Percentiles rank a stretch among this genome's conserved stretches.
phyloP scores from a whole-genome alignment of 2,329 filamentous ascomycete genomes.

The Diaporthe velutina region DNA sequence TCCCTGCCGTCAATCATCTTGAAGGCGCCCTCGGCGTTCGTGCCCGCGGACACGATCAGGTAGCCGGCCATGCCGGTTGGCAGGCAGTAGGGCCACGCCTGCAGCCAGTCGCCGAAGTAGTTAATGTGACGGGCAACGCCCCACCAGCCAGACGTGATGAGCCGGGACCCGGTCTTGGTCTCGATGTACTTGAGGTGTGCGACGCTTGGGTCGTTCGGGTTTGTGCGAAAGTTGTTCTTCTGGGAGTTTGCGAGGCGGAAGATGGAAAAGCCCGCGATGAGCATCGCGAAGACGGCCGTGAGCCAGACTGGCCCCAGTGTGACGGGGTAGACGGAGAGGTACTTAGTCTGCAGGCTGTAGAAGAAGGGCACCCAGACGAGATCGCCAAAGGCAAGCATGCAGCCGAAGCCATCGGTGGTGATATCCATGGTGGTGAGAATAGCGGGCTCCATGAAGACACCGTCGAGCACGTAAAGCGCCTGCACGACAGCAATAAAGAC shows the following conservation, averaged over 20 bases:
- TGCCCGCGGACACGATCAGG: conserved; percentile 71
- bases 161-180: conserved; percentile 83
- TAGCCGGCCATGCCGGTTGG: conserved; percentile 90
- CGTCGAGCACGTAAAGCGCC: conserved; percentile 85
- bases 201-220: conserved; percentile 84
- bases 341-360: conserved; percentile 87
- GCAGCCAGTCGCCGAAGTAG: conserved; percentile 95
- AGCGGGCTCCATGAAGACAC: conserved; percentile 87
- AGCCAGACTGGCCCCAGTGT: conserved; percentile 80
- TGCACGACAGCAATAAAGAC: conserved; percentile 83
- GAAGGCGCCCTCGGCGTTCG: conserved; percentile 64
- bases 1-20: conserved; percentile 72
- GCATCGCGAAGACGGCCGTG: conserved; percentile 73
- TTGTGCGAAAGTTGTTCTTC: conserved; percentile 93
- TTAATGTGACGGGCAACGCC: conserved; percentile 93
- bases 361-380: conserved; percentile 93
- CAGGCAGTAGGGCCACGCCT: conserved; percentile 90
- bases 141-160: conserved; percentile 94
- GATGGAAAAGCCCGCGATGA: conserved; percentile 84
- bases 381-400: conserved; percentile 95
- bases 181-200: conserved; percentile 87
- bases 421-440: conserved; percentile 96
- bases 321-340: conserved; percentile 85
- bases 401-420: conserved; percentile 91
- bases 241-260: conserved; percentile 95